phyloP scores from a whole-genome alignment of 345 rosid species.

The Firmiana major region DNA sequence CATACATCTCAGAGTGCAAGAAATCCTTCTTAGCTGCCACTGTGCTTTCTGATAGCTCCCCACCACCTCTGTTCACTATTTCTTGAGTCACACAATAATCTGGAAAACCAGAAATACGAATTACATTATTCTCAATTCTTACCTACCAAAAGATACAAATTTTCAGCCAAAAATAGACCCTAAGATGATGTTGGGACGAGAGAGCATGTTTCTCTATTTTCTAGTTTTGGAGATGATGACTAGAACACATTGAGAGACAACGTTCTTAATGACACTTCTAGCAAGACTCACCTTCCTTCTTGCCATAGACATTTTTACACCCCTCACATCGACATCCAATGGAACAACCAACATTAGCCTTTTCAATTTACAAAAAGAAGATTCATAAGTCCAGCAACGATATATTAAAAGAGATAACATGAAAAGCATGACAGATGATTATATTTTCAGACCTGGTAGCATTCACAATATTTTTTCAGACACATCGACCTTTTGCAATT shows the following conservation, averaged over 20 bases:
- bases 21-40: constrained; percentile 24
- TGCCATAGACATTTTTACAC: constrained; percentile 57
- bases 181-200: neutral
- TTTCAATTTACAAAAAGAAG: constrained; percentile 11
- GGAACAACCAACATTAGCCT: constrained; percentile 64
- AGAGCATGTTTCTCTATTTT: neutral
- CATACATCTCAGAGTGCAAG: constrained; percentile 20
- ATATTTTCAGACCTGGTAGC: constrained; percentile 46
- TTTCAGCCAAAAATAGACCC: constrained; percentile 10
- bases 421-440: neutral
- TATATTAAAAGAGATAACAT: neutral
- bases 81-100: constrained; percentile 37
- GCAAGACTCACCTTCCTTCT: constrained; percentile 45
- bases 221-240: neutral
- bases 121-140: neutral
- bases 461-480: constrained; percentile 67
- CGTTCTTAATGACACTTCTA: neutral
- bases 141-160: neutral
- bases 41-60: constrained; percentile 21
- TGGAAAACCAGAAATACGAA: constrained; percentile 22
- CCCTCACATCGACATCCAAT: constrained; percentile 63
- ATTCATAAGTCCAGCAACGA: constrained; percentile 8
- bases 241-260: neutral
- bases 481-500: constrained; percentile 73
- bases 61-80: constrained; percentile 27